Conservation (phyloP, 176 grass and related monocot species). For the Triticum monococcum region DNA sequence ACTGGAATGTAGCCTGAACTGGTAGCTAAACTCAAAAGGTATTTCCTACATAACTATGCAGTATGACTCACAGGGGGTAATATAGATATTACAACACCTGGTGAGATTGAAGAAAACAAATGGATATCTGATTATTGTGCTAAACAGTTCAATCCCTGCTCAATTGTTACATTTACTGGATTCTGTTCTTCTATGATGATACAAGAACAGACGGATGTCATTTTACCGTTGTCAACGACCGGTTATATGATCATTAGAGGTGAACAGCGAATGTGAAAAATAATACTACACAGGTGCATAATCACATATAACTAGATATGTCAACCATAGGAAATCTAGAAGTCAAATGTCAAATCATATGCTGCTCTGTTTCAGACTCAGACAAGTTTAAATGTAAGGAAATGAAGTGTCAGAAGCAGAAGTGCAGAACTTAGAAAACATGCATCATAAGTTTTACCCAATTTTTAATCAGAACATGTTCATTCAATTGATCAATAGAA, state of each 20-base stretch:
- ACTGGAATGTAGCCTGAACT: neutral
- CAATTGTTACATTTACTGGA: neutral
- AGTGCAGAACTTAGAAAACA: neutral
- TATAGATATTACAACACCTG: neutral
- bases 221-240: neutral
- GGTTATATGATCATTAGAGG: neutral
- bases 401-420: neutral
- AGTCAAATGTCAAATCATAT: neutral
- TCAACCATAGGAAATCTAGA: neutral
- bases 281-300: neutral
- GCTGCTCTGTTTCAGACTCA: neutral
- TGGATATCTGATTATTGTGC: neutral
- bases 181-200: neutral
- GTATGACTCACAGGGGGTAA: no score
- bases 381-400: neutral
- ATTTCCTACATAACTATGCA: neutral
- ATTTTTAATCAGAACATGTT: neutral
- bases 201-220: neutral
- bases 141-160: neutral
- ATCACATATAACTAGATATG: neutral
- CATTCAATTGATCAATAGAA: conserved; percentile 21
- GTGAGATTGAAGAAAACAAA: neutral
- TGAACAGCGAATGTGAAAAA: neutral
- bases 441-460: neutral
- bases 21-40: neutral